phyloP scores from a whole-genome alignment of 208 protist species.

The Acanthamoeba culbertsoni region DNA sequence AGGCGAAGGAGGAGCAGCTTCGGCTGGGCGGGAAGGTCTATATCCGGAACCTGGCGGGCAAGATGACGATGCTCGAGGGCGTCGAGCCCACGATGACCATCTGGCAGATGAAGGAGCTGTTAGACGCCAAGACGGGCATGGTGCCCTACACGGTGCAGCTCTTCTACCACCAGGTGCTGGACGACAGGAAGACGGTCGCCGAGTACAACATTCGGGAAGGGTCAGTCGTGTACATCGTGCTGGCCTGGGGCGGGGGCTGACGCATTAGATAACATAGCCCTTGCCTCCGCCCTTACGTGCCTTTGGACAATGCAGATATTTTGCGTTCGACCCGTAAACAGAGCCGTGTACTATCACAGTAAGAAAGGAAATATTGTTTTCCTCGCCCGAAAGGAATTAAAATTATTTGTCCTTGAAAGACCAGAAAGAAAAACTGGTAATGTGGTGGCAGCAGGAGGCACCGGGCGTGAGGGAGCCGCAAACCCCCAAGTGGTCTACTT shows the following conservation, averaged over 20 bases:
- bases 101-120: constrained; percentile 43
- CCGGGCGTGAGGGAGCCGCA: too few species aligned
- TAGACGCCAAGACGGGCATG: constrained; percentile 17
- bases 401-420: too few species aligned
- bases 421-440: too few species aligned
- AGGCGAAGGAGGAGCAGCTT: not conserved
- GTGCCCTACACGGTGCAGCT: constrained; percentile 54
- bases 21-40: constrained; percentile 7
- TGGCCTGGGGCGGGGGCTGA: constrained; percentile 42
- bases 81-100: constrained; percentile 52
- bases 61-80: constrained; percentile 43
- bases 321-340: too few species aligned
- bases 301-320: too few species aligned
- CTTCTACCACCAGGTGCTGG: constrained; percentile 44
- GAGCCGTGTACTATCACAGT: too few species aligned
- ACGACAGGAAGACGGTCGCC: not conserved
- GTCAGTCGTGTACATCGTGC: constrained; percentile 40
- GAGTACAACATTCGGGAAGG: constrained; percentile 49
- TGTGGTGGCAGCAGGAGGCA: too few species aligned
- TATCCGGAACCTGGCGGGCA: constrained; percentile 27
- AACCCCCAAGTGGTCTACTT: constrained; percentile 94
- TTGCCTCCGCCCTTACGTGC: too few species aligned
- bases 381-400: too few species aligned
- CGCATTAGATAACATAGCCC: too few species aligned
- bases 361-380: too few species aligned